Conservation (phyloP, 179 eudicot genomes). For the Monotropa hypopitys region DNA sequence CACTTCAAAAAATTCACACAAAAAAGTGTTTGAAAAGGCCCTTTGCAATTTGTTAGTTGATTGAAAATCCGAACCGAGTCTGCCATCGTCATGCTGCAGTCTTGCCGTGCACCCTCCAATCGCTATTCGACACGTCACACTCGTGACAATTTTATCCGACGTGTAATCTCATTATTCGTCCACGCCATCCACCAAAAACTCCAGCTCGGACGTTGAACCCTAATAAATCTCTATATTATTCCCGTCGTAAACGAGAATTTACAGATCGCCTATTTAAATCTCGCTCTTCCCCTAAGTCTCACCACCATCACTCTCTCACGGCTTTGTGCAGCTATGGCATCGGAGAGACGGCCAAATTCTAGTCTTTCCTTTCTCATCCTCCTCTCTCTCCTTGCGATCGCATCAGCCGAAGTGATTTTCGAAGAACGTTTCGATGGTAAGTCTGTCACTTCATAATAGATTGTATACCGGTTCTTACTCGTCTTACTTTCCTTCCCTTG, state of each 20-base stretch:
- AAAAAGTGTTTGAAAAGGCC: no score
- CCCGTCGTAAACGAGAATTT: neutral
- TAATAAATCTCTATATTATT: neutral
- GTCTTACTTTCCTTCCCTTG: neutral
- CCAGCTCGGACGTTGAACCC: neutral
- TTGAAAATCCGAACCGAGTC: neutral
- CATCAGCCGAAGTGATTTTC: conserved; percentile 16
- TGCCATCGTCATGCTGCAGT: neutral
- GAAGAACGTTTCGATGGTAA: conserved; percentile 22
- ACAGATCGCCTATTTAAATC: neutral
- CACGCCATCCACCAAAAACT: neutral
- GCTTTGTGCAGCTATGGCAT: conserved; percentile 5
- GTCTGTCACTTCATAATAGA: neutral
- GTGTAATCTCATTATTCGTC: neutral
- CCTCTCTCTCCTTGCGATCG: conserved; percentile 13
- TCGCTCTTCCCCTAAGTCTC: neutral
- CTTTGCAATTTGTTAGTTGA: no score
- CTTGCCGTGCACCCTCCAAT: conserved; percentile 12
- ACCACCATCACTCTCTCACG: neutral
- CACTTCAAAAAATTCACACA: no score
- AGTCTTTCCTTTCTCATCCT: conserved; percentile 4
- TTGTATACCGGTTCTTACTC: neutral
- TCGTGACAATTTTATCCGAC: conserved; percentile 2
- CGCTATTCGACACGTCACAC: conserved; percentile 7
- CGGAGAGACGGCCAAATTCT: conserved; percentile 1